Base-by-base conservation (phyloP, 148 eudicot species). In the Selenicereus undatus region DNA sequence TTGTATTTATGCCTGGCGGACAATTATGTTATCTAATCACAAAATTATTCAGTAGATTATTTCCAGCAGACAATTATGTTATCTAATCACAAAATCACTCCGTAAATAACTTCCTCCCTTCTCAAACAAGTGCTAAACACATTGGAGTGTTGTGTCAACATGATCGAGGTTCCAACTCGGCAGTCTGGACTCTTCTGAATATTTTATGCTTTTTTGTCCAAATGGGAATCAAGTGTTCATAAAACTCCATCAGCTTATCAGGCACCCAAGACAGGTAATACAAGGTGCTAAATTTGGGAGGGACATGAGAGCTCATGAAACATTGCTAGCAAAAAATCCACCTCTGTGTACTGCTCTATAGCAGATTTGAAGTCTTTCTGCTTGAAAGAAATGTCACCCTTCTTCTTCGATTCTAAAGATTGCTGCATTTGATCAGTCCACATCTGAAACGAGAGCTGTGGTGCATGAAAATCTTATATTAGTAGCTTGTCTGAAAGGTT, bases 371-470 rank as follows among this genome's bases (percentile, higher is more conserved):
- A 91, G 22, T 91, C 93, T 82, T 89, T 91, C 52, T 84, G 86
- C 84, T 88, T 82, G 77, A 91, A 91, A 43, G 80, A 79, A 82
- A 69, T 58, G 75, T 91, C 93, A 66, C 93, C 93, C 80, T 88
- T 88, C 82, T 91, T 91, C 90, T 89, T 91, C 60, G 90, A 88
- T 71, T 84, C 90, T 76, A 91, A 75, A 9, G 89, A 85, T 77
- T 78, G 87, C 81, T 89, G 89, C 91, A 91, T 89, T 85, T 91
- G 89, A 75, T 91, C 91, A 13, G 93, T 91, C 93, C 93, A 91
- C 89, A 91, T 81, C 82, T 91, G 93, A 80, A 91, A 91, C 62
- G 93, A 91, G 22, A 91, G 90, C 93, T 91, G 90, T 86, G 79
- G 52, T 64, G 54, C 39, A 58, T 22, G 26, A 22, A 76, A 81